Evolutionary conservation across 2,329 filamentous ascomycete genomes (phyloP).

Genomic region (Xylaria arbuscula): DNA sequence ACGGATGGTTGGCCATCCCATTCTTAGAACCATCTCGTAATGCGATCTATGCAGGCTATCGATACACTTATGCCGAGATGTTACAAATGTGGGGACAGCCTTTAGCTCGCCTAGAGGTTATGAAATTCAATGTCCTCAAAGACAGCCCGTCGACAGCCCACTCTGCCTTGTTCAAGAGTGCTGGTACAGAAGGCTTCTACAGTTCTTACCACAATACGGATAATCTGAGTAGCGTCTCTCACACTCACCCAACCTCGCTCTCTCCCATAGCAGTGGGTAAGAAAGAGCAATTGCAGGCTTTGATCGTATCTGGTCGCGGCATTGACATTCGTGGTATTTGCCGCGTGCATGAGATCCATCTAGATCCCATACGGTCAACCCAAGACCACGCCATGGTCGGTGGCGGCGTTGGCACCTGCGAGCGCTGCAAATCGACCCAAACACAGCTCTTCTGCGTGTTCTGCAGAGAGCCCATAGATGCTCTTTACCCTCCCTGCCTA

Average conservation of each 20-base stretch:
- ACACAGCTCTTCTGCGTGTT: constrained; percentile 70
- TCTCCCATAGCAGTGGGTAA: constrained; percentile 68
- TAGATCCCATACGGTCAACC: constrained; percentile 68
- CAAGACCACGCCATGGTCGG: constrained; percentile 56
- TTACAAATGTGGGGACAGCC: constrained; percentile 74
- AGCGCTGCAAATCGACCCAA: constrained; percentile 65
- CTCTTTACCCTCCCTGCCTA: constrained; percentile 70
- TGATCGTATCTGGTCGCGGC: constrained; percentile 65
- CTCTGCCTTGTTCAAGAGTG: constrained; percentile 40
- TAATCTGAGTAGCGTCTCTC: constrained; percentile 50
- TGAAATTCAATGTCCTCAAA: constrained; percentile 75
- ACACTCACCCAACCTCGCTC: constrained; percentile 54
- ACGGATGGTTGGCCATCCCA: constrained; percentile 71
- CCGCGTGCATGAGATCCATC: constrained; percentile 69
- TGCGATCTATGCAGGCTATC: constrained; percentile 67
- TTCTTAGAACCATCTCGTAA: constrained; percentile 65
- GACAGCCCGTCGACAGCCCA: constrained; percentile 54
- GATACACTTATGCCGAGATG: constrained; percentile 74
- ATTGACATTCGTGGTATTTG: constrained; percentile 73
- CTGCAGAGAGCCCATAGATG: constrained; percentile 69
- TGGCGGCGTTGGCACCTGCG: constrained; percentile 57
- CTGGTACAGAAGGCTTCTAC: constrained; percentile 50
- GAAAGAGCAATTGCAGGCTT: constrained; percentile 62
- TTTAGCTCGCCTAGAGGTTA: constrained; percentile 71
- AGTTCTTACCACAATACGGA: constrained; percentile 53